Conservation (phyloP, 805 yeast species). For the Spathaspora passalidarum region DNA sequence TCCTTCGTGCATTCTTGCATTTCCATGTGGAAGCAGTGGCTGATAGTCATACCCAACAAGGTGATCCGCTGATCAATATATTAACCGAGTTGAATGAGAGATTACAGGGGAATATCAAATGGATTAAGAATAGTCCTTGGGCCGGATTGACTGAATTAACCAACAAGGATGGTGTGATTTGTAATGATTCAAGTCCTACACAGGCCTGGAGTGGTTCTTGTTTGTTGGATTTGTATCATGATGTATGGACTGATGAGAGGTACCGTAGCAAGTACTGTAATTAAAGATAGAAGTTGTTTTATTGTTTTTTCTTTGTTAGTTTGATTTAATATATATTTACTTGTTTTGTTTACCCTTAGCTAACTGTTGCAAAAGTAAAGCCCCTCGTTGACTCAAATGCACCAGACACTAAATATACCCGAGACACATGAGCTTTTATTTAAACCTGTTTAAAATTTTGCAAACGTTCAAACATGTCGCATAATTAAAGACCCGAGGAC, state of each 20-base stretch:
- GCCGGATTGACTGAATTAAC: constrained; percentile 92
- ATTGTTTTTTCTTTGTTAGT: not conserved
- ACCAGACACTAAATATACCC: no score
- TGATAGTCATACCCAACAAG: constrained; percentile 23
- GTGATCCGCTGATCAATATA: constrained; percentile 46
- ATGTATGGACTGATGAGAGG: constrained; percentile 39
- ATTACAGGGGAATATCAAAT: constrained; percentile 59
- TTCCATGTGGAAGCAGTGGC: constrained; percentile 46
- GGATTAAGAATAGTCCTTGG: constrained; percentile 82
- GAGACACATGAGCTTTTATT: no score
- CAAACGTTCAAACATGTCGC: not conserved
- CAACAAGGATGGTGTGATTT: constrained; percentile 77
- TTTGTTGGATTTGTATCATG: constrained; percentile 73
- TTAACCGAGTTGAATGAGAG: constrained; percentile 53
- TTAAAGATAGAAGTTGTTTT: not conserved
- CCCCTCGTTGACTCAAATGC: no score
- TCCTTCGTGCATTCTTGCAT: constrained; percentile 68
- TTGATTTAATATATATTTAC: not conserved
- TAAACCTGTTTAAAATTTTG: not conserved
- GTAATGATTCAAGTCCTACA: constrained; percentile 88
- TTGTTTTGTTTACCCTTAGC: no score
- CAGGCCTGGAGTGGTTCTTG: constrained; percentile 97
- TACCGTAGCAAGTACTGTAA: constrained; percentile 4
- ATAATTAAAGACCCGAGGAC: not conserved
- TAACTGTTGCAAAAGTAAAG: no score